These are phyloP conservation scores for Arbutus unedo DNA, from an alignment of 148 eudicot species.

Conservation along the genomic window DNA sequence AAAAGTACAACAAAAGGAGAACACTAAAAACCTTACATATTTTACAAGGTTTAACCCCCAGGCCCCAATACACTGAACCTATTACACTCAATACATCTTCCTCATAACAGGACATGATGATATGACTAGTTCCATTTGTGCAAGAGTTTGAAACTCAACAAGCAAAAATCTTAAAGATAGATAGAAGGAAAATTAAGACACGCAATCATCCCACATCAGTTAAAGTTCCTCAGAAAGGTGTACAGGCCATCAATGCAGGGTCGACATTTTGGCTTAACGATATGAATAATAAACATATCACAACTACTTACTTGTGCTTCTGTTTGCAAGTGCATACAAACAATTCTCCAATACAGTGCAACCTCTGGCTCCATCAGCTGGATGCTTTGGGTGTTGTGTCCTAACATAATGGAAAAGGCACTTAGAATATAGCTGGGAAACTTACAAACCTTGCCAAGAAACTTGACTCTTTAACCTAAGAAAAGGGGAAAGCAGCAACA, in stretches of 20 bases:
- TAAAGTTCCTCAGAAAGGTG: background rate
- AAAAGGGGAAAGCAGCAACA: background rate
- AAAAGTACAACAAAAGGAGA: background rate
- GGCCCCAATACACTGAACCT: background rate
- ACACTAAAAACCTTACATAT: background rate
- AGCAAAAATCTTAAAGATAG: background rate
- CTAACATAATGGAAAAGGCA: slow-evolving; percentile 21
- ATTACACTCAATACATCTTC: no score
- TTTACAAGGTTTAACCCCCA: background rate
- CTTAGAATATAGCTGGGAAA: slow-evolving; percentile 6
- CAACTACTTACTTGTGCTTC: slow-evolving; percentile 65
- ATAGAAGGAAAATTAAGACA: background rate
- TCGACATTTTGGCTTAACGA: background rate
- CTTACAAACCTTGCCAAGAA: slow-evolving; percentile 1
- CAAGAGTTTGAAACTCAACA: background rate
- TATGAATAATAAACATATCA: background rate
- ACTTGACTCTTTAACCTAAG: background rate
- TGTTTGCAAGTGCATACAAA: slow-evolving; percentile 65
- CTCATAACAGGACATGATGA: background rate
- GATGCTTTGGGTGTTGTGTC: slow-evolving; percentile 24
- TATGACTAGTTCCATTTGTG: background rate
- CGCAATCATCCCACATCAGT: background rate
- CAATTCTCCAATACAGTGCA: slow-evolving; percentile 86
- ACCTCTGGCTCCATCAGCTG: slow-evolving; percentile 76
- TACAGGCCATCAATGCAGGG: background rate